Evolutionary conservation across 192 early-diverging fungal species (phyloP), one percentile per base, ranked within the genome.

Genomic region (Entomortierella chlamydospora): DNA sequence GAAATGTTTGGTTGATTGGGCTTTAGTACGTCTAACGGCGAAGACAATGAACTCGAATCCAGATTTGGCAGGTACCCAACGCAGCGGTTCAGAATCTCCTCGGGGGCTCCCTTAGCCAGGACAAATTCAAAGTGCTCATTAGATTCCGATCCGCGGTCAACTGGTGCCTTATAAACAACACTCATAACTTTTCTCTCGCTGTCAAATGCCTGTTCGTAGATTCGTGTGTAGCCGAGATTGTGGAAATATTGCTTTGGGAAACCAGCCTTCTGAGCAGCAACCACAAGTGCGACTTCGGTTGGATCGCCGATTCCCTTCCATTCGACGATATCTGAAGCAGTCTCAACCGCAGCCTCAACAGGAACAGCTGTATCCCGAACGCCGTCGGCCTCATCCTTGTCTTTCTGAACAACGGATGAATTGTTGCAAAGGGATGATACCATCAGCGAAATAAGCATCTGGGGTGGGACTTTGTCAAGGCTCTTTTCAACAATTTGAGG

Each of bases 131-230:
- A 73, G 17, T 70, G 57, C 49, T 71, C 83, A 6, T 73, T 72
- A 22, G 67, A 29, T 2, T 7, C 22, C 18, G 37, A 60, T 26
- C 17, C 41, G 11, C 18, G 30, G 13, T 64, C 70, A 5, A 73
- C 23, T 6, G 70, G 56, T 64, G 86, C 74, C 53, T 86, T 81
- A 81, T 90, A 94, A 1, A 96, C 83, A 20, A 92, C 90, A 84
- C 91, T 93, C 96, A 98, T 98, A 42, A 95, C 87, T 82, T 99
- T 99, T 53, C 95, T 90, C 66, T 97, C 96, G 68, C 92, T 92
- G 82, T 96, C 94, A 72, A 98, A 98, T 2, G 95, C 89, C 55
- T 93, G 91, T 76, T 97, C 95, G 20, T 88, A 91, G 10, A 86
- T 60, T 57, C 92, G 93, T 13, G 60, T 77, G 25, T 92, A 81